phyloP scores from a whole-genome alignment of 805 yeast genomes.

The Candida sithepensis region DNA sequence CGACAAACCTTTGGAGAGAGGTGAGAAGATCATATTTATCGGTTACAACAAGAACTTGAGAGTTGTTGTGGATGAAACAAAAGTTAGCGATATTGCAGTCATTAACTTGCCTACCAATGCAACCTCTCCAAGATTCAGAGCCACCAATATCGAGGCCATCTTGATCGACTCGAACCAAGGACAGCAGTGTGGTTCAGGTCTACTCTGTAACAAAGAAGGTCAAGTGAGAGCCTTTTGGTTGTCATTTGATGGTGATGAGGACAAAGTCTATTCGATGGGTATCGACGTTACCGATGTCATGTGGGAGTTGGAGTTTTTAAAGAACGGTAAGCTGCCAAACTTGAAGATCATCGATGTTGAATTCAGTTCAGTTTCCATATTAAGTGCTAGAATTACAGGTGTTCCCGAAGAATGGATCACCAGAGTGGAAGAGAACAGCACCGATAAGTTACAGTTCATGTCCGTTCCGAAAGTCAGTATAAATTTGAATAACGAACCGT shows the following conservation, averaged over 20 bases:
- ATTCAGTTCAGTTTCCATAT: constrained; percentile 61
- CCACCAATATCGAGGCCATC: constrained; percentile 75
- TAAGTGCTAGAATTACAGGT: constrained; percentile 80
- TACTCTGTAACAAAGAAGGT: constrained; percentile 74
- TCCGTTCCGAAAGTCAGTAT: constrained; percentile 60
- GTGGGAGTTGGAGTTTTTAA: constrained; percentile 53
- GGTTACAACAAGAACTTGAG: constrained; percentile 75
- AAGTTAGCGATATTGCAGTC: constrained; percentile 72
- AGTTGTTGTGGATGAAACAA: constrained; percentile 69
- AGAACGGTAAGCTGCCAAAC: constrained; percentile 47
- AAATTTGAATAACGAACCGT: constrained; percentile 25
- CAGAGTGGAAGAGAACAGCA: constrained; percentile 50
- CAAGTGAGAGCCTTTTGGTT: constrained; percentile 82
- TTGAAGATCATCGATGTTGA: constrained; percentile 76
- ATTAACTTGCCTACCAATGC: constrained; percentile 68
- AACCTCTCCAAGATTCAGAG: constrained; percentile 76
- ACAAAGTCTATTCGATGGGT: constrained; percentile 68
- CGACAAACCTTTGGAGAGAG: constrained; percentile 56
- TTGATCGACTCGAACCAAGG: constrained; percentile 70
- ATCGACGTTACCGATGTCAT: constrained; percentile 67
- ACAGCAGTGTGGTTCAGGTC: constrained; percentile 71
- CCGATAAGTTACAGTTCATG: constrained; percentile 70
- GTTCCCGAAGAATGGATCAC: constrained; percentile 82
- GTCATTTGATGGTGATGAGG: constrained; percentile 73
- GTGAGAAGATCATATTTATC: constrained; percentile 72